Evolutionary conservation across 805 yeast species (phyloP), one percentile per base, ranked within the genome.

Genomic region (Clavispora santaluciae): DNA sequence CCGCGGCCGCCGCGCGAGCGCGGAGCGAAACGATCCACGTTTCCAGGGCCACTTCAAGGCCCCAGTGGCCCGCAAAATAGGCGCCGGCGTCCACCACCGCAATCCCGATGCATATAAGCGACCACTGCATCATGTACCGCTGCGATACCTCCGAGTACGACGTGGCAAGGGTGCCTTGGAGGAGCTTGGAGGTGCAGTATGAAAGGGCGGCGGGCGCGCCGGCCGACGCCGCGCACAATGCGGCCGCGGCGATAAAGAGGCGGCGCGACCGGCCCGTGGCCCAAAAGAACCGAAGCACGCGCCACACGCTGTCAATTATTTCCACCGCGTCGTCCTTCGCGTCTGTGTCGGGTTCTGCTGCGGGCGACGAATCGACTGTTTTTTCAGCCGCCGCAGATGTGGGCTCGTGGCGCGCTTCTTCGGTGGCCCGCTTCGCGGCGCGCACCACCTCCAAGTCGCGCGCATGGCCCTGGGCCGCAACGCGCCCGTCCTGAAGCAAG

Each of bases 31-130:
- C 66, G 2, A 86, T 70, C 87, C 96, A 83, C 13, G 57, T 52
- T 50, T 90, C 96, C 44, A 93, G 74, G 3, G 78, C 72, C 34
- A 69, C 68, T 17, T 78, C 77, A 10, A 88, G 60, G 0, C 75
- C 36, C 36, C 68, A 71, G 22, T 70, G 67, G 22, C 83, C 73
- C 1, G 66, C 33, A 50, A 82, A 83, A 3, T 76, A 64, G 2
- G 77, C 62, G 0, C 72, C 5, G 2, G 91, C 93, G 53, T 84
- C 91, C 7, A 66, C 59, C 1, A 77, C 42, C 0, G 95, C 76
- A n/a, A 88, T 62, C 1, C 71, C 71, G 1, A 86, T 65, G 0
- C 86, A 79, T 31, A 79, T 63, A 35, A 79, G 41, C 0, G 95
- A 78, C 96, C 96, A 88, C 52, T 21, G n/a, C 10, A 33, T 17